Evolutionary conservation across 768 basidiomycete species (phyloP).

Genomic region (Termitomyces sp.): DNA sequence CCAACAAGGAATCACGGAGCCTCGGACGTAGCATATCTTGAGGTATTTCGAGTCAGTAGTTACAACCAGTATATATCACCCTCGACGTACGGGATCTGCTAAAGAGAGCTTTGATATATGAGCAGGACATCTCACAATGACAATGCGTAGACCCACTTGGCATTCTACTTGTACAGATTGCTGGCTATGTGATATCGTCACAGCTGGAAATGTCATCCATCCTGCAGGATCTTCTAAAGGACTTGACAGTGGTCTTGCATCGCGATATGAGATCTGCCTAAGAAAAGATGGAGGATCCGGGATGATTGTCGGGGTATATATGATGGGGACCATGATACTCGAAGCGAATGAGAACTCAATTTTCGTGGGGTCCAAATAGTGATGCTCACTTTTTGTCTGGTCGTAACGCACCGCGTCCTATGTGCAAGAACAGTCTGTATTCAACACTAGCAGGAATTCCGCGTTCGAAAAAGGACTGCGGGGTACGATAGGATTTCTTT

Average conservation of each 20-base stretch:
- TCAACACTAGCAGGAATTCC: constrained; percentile 24
- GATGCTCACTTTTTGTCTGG: constrained; percentile 31
- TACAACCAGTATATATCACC: not conserved
- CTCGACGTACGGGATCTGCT: constrained; percentile 27
- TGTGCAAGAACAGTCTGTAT: constrained; percentile 31
- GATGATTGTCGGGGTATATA: constrained; percentile 26
- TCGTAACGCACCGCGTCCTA: constrained; percentile 31
- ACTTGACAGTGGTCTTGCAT: constrained; percentile 21
- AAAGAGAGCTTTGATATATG: constrained; percentile 23
- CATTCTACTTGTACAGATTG: constrained; percentile 21
- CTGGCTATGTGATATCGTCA: constrained; percentile 16
- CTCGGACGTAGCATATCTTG: constrained; percentile 32
- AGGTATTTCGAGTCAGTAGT: not conserved
- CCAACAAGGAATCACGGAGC: constrained; percentile 31
- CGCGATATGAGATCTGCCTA: constrained; percentile 29
- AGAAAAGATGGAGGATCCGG: constrained; percentile 25
- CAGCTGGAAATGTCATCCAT: constrained; percentile 23
- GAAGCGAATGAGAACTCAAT: not conserved
- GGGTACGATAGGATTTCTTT: constrained; percentile 11
- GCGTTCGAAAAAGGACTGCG: constrained; percentile 32
- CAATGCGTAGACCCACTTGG: constrained; percentile 17
- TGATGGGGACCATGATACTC: constrained; percentile 18
- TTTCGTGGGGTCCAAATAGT: not conserved
- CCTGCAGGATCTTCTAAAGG: constrained; percentile 30
- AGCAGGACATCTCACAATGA: not conserved